Evolutionary conservation across 2,329 filamentous ascomycete genomes (phyloP), one percentile per base, ranked within the genome.

Genomic region (Cordyceps farinosa): DNA sequence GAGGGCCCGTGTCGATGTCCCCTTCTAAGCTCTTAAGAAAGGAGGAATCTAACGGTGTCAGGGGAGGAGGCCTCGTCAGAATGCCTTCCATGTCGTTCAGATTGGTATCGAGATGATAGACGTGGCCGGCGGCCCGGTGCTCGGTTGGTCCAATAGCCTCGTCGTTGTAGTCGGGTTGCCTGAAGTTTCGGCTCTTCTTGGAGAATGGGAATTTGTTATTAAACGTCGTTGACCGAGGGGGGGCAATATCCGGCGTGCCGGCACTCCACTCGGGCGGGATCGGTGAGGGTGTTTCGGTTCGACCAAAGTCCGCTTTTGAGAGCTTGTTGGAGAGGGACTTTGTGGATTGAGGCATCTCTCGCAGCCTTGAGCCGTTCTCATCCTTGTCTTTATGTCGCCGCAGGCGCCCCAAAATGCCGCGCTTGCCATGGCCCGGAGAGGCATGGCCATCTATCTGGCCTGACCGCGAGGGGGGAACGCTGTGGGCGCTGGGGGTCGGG

Each of bases 71-170:
- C 66, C 87, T 86, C 58, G 88, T 87, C 65, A 98, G 79, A 67
- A 98, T 97, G 29, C 92, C 95, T 70, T 93, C 90, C 91, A 99
- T 95, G 69, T 97, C 87, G 63, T 87, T 87, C 54, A 98, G 83
- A 72, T 98, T 90, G 2, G 91, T 96, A 74, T 98, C 94, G 32
- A 98, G 84, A 70, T 85, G 85, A 76, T 89, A 96, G 52, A 92
- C 76, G 13, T 84, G 84, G 48, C 84, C 84, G 48, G 84, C 82
- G 60, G 83, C 82, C 48, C 82, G 78, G 58, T 82, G 84, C 64
- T 89, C 85, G 8, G 83, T 87, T 0, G 83, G 84, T 3, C 84
- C 84, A 66, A 84, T 85, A 29, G 79, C 80, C 72, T 87, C 87
- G 72, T 82, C 88, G 66, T 72, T 77, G 65, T 80, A 86, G 66